These are phyloP conservation scores for Aspergillus sp. DNA, from an alignment of 2,329 filamentous ascomycete genomes.

Conservation along the genomic window DNA sequence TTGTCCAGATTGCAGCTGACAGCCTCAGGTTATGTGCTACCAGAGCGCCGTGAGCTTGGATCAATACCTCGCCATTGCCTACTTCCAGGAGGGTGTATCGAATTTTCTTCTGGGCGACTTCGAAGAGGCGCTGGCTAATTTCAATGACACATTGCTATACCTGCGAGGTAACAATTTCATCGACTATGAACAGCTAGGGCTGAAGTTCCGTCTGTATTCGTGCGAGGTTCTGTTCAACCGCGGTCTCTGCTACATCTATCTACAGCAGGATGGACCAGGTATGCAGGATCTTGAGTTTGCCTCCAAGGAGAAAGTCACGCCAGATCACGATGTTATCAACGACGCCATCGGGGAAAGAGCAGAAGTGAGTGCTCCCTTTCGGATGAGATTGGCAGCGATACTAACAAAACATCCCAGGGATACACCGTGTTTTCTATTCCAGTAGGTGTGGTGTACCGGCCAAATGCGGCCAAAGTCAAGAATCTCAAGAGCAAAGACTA, in stretches of 20 bases:
- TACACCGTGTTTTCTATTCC: slow-evolving; percentile 99
- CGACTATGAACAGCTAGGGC: slow-evolving; percentile 92
- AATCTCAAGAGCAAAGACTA: slow-evolving; percentile 98
- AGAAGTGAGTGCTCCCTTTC: slow-evolving; percentile 60
- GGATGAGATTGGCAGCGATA: neutral
- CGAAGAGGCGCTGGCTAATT: slow-evolving; percentile 94
- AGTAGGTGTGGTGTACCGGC: slow-evolving; percentile 90
- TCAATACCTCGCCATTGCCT: slow-evolving; percentile 93
- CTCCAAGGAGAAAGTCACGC: slow-evolving; percentile 91
- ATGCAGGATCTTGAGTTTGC: slow-evolving; percentile 89
- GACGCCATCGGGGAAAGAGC: slow-evolving; percentile 92
- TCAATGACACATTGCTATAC: slow-evolving; percentile 96
- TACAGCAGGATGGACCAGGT: slow-evolving; percentile 86
- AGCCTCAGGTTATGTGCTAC: slow-evolving; percentile 83
- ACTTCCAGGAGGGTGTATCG: slow-evolving; percentile 97
- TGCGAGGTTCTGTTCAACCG: slow-evolving; percentile 98
- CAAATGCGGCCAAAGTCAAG: slow-evolving; percentile 96
- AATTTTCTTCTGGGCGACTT: slow-evolving; percentile 98
- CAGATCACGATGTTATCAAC: slow-evolving; percentile 96
- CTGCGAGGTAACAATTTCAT: slow-evolving; percentile 95
- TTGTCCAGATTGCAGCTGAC: slow-evolving; percentile 5
- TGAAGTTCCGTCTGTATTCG: slow-evolving; percentile 95
- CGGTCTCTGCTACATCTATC: slow-evolving; percentile 94
- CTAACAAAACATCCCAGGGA: slow-evolving; percentile 57
- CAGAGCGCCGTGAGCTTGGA: slow-evolving; percentile 87